Evolutionary conservation across 208 protist species (phyloP).

Genomic region (Trypanosoma cruzi): DNA sequence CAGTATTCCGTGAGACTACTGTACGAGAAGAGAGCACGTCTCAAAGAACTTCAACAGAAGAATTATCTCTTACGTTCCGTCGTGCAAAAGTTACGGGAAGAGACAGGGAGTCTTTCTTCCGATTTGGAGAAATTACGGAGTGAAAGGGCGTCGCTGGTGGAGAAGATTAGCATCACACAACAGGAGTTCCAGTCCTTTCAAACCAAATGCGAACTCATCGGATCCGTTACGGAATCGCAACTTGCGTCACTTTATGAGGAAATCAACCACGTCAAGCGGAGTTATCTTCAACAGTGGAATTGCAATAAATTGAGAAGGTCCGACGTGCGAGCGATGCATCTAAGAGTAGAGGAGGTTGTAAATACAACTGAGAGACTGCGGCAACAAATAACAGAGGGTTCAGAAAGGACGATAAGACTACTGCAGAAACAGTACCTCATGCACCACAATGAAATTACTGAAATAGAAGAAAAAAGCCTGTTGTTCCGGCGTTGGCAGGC

Average conservation of each 20-base stretch:
- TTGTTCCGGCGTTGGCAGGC: neutral
- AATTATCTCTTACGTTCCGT: too few relatives aligned
- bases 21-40: too few relatives aligned
- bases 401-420: neutral
- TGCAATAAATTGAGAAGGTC: neutral
- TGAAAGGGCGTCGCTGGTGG: neutral
- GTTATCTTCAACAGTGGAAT: neutral
- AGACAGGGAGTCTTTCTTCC: neutral
- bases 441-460: conserved; percentile 1
- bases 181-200: neutral
- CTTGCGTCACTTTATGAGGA: neutral
- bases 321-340: neutral
- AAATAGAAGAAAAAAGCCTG: neutral
- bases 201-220: neutral
- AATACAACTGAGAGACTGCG: neutral
- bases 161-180: neutral
- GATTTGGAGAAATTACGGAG: neutral
- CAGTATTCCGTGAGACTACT: too few relatives aligned
- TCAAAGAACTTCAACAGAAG: too few relatives aligned
- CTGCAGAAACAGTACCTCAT: neutral
- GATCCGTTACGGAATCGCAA: neutral
- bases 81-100: too few relatives aligned
- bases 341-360: neutral
- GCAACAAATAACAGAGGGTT: neutral
- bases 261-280: neutral